Evolutionary conservation across 2,329 filamentous ascomycete genomes (phyloP).

Genomic region (Pseudogymnoascus sp.): DNA sequence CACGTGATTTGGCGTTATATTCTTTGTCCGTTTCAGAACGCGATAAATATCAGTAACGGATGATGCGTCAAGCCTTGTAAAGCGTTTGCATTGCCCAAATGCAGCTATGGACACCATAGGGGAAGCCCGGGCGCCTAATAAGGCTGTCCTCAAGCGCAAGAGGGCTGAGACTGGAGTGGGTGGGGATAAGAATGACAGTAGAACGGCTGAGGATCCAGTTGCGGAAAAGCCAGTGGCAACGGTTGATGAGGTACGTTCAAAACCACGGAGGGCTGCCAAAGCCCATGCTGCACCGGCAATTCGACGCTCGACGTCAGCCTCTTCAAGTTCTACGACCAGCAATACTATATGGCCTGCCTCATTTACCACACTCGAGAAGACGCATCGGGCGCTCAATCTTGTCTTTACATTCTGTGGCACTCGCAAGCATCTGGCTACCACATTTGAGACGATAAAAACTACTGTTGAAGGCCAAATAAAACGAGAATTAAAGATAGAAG

Average conservation of each 20-base stretch:
- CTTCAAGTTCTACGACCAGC: slow-evolving; percentile 19
- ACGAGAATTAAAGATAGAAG: slow-evolving; percentile 58
- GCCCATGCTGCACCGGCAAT: slow-evolving; percentile 14
- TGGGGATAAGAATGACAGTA: background rate
- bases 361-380: slow-evolving; percentile 65
- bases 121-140: background rate
- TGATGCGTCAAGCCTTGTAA: background rate
- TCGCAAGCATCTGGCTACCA: slow-evolving; percentile 84
- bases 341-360: slow-evolving; percentile 55
- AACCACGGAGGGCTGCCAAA: slow-evolving; percentile 39
- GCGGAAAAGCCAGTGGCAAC: slow-evolving; percentile 20
- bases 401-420: slow-evolving; percentile 94
- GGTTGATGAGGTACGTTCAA: slow-evolving; percentile 40
- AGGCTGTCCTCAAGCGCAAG: slow-evolving; percentile 30
- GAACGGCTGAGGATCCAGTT: background rate
- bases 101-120: background rate
- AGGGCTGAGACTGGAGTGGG: slow-evolving; percentile 24
- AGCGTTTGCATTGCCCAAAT: background rate
- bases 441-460: slow-evolving; percentile 77
- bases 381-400: slow-evolving; percentile 77
- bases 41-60: background rate
- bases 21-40: background rate
- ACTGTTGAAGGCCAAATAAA: slow-evolving; percentile 79
- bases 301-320: slow-evolving; percentile 15
- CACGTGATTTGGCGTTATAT: slow-evolving; percentile 2